These are phyloP conservation scores for Pythium aphanidermatum DNA, from an alignment of 352 stramenopile genomes.

Conservation along the genomic window DNA sequence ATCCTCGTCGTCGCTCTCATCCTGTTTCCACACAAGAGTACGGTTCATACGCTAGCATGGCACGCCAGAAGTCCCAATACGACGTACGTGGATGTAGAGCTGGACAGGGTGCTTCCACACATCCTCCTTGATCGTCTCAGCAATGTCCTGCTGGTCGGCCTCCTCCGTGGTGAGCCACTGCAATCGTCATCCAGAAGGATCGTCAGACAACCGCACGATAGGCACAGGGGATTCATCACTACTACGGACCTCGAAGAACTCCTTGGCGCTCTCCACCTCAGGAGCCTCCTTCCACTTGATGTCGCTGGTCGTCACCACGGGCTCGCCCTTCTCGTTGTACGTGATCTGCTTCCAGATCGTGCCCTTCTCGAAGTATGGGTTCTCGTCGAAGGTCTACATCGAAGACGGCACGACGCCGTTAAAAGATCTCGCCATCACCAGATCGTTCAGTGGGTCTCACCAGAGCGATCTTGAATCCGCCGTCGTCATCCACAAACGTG, in stretches of 20 bases:
- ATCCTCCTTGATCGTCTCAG: constrained; percentile 79
- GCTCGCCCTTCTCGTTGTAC: constrained; percentile 60
- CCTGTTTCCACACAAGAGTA: too few species aligned
- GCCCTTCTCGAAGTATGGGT: constrained; percentile 47
- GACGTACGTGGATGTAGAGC: constrained; percentile 37
- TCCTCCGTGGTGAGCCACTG: constrained; percentile 59
- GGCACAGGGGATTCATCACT: too few species aligned
- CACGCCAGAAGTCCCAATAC: constrained; percentile 30
- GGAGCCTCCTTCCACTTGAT: constrained; percentile 58
- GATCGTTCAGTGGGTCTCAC: too few species aligned
- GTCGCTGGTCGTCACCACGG: constrained; percentile 40
- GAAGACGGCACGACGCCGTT: too few species aligned
- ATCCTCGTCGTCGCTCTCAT: constrained; percentile 29
- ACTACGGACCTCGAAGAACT: constrained; percentile 48
- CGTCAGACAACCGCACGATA: background rate
- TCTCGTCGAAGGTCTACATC: constrained; percentile 60
- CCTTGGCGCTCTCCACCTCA: constrained; percentile 43
- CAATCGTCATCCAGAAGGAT: constrained; percentile 3
- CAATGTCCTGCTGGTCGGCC: constrained; percentile 46
- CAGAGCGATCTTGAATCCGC: constrained; percentile 71
- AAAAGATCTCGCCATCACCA: too few species aligned
- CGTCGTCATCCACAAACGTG: constrained; percentile 51
- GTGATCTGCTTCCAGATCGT: constrained; percentile 67
- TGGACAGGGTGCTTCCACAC: constrained; percentile 66
- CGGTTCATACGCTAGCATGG: too few species aligned